phyloP scores from a whole-genome alignment of 495 filamentous ascomycete genomes.

The Tetracladium marchalianum region DNA sequence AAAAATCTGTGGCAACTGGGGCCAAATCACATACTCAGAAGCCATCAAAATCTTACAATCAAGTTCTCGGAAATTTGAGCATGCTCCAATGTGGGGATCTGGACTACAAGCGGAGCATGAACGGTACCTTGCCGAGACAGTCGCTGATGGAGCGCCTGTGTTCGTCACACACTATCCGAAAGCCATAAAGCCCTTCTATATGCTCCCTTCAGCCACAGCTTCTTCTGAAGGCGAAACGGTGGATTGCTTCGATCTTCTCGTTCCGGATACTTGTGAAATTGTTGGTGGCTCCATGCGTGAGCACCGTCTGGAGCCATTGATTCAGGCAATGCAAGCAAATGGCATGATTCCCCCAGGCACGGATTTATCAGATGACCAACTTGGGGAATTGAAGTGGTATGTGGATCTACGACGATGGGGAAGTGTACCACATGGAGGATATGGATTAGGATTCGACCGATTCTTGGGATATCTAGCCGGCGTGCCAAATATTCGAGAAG shows the following conservation, averaged over 20 bases:
- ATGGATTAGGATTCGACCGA: slow-evolving; percentile 89
- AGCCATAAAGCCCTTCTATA: slow-evolving; percentile 90
- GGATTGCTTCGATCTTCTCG: slow-evolving; percentile 89
- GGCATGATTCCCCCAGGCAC: slow-evolving; percentile 33
- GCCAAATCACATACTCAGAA: slow-evolving; percentile 74
- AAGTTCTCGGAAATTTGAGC: slow-evolving; percentile 47
- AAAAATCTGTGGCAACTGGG: slow-evolving; percentile 52
- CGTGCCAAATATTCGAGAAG: slow-evolving; percentile 74
- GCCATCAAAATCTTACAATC: slow-evolving; percentile 59
- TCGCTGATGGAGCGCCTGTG: slow-evolving; percentile 63
- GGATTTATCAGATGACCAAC: slow-evolving; percentile 33
- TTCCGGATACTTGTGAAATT: slow-evolving; percentile 83
- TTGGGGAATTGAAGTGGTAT: slow-evolving; percentile 73
- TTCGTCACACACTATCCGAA: slow-evolving; percentile 92
- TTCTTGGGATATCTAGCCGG: slow-evolving; percentile 80
- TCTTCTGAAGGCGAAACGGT: slow-evolving; percentile 42
- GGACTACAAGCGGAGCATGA: slow-evolving; percentile 91
- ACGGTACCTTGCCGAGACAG: slow-evolving; percentile 64
- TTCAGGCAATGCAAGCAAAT: slow-evolving; percentile 60
- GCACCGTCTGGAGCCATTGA: slow-evolving; percentile 62
- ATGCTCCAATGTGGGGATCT: slow-evolving; percentile 55
- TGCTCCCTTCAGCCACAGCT: slow-evolving; percentile 39
- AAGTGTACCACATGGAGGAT: slow-evolving; percentile 90
- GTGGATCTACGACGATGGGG: slow-evolving; percentile 90
- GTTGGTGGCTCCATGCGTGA: slow-evolving; percentile 91